Base-by-base conservation (phyloP, 441 rosid species). In the Erodium moschatum region DNA sequence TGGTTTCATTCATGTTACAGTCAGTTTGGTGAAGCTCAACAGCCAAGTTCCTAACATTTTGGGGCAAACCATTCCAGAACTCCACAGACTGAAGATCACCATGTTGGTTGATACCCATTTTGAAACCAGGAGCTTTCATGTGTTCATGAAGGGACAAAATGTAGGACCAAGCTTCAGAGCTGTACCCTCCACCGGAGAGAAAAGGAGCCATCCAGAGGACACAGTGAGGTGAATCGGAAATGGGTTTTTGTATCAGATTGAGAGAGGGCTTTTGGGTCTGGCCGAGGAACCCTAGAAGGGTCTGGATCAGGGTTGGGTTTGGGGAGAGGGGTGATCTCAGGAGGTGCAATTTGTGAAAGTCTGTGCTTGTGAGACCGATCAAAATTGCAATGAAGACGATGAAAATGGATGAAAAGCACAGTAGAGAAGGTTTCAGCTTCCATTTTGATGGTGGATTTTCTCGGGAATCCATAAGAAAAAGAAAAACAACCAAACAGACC, bases 161-260 rank as follows among this genome's bases (percentile, higher is more conserved):
- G 75, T 90, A 88, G 42, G 93, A 88, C 91, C 91, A 90, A 40
- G 94, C 85, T 74, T 92, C 97, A 58, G 96, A 92, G 81, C 91
- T 85, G 77, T 92, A 92, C 70, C 96, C 95, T 70, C 97, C 97
- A 61, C 96, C 89, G 0, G 97, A 89, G 69, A 92, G 91, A 70
- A 92, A 88, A 1, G 92, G 92, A 62, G 91, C 95, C 95, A 89
- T 89, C 92, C 96, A 92, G 65, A 88, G 75, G 64, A 92, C 86
- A 79, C 97, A 89, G n/a, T 33, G 79, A 1, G 92, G 69, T 3
- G 80, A 72, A 5, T 69, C 8, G 6, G 83, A 70, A 44, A 54
- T 27, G 62, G 73, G 50, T 66, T 70, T 78, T 29, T 3, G n/a
- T 5, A 46, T 12, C 15, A 9, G 48, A 13, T 13, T 42, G 13